These are phyloP conservation scores for Leishmania aethiopica DNA, from an alignment of 208 protist genomes.

Conservation along the genomic window DNA sequence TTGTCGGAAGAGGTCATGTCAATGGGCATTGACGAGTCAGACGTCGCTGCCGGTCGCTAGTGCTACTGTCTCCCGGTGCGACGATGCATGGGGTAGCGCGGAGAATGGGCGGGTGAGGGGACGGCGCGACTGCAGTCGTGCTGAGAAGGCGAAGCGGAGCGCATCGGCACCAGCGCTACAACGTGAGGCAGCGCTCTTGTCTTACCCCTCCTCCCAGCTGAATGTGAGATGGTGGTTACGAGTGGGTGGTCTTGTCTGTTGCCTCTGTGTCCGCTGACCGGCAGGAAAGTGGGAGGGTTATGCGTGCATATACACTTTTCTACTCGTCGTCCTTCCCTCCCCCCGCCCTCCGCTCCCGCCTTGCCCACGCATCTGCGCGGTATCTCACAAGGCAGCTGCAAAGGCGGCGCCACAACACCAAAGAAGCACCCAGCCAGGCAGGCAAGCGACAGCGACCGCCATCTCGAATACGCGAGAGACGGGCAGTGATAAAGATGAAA, in stretches of 20 bases:
- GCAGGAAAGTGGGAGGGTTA: background rate
- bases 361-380: background rate
- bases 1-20: conserved; percentile 80
- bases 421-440: background rate
- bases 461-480: background rate
- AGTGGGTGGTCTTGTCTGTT: background rate
- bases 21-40: conserved; percentile 83
- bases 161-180: background rate
- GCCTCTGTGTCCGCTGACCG: background rate
- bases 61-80: background rate
- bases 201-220: background rate
- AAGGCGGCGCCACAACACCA: background rate
- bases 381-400: background rate
- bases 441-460: background rate
- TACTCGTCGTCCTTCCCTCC: background rate
- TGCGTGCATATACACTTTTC: background rate
- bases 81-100: background rate
- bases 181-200: background rate
- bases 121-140: background rate
- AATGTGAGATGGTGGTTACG: background rate
- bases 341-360: background rate
- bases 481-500: background rate
- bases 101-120: background rate
- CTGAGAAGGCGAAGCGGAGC: background rate
- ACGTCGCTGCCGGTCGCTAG: conserved; percentile 28